Conservation (phyloP, 176 grass and related monocot species). For the Melocanna baccifera region DNA sequence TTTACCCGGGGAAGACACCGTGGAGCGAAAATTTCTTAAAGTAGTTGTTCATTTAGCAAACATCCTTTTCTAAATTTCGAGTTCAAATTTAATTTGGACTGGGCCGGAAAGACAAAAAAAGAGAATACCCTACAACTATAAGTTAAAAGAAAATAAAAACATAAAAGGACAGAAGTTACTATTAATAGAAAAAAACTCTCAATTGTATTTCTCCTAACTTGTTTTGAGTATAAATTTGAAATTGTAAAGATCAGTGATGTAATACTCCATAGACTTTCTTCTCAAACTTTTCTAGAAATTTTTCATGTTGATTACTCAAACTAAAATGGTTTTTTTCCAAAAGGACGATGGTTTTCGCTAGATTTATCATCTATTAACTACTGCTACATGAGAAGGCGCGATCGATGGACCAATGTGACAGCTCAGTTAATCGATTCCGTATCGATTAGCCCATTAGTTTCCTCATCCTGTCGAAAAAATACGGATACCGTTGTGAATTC, state of each 20-base stretch:
- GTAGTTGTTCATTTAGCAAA: not conserved
- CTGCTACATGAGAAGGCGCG: no score
- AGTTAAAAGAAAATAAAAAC: not conserved
- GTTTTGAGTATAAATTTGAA: no score
- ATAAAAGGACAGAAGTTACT: not conserved
- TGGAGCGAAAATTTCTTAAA: no score
- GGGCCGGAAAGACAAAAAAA: not conserved
- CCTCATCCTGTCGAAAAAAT: not conserved
- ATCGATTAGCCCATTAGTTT: no score
- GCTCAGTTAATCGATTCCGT: no score
- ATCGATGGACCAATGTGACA: no score
- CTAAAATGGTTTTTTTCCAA: no score
- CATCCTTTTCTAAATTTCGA: not conserved
- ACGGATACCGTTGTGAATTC: not conserved
- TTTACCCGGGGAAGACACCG: no score
- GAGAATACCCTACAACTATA: not conserved
- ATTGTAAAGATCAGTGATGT: not conserved
- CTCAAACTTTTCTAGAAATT: not conserved
- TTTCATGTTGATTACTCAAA: no score
- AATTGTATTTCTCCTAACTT: not conserved
- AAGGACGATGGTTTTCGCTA: no score
- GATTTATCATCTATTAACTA: no score
- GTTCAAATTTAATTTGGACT: not conserved
- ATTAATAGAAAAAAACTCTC: not conserved
- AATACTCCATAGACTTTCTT: not conserved